Percentiles rank a stretch among this genome's conserved stretches.
Evolutionary conservation across 2,329 filamentous ascomycete species (phyloP).

Genomic region (Curvularia lunata): DNA sequence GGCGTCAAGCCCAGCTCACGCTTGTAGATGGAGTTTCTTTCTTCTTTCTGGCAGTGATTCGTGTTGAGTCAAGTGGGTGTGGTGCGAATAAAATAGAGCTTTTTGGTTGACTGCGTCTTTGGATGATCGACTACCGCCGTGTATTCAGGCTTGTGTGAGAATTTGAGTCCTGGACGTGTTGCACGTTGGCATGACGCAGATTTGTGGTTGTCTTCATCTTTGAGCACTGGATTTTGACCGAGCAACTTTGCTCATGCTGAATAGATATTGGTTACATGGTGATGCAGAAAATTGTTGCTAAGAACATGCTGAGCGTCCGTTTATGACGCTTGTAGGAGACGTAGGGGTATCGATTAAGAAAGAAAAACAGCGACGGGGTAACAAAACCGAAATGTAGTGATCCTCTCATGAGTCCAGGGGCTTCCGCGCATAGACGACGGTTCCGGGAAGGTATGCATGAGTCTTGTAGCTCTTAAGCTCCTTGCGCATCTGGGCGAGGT

Average conservation of each 20-base stretch:
- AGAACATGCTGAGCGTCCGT: neutral
- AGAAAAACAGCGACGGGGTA: neutral
- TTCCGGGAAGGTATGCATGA: slow-evolving; percentile 48
- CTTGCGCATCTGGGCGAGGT: slow-evolving; percentile 47
- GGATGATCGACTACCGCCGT: neutral
- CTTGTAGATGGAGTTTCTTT: no score
- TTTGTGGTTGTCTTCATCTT: neutral
- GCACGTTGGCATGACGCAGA: neutral
- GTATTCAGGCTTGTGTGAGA: neutral
- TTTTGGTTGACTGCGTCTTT: neutral
- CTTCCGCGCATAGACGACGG: slow-evolving; percentile 47
- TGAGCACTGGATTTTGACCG: neutral
- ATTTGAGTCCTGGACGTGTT: neutral
- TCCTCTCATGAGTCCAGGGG: slow-evolving; percentile 27
- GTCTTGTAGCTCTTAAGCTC: slow-evolving; percentile 41
- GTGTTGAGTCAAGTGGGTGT: neutral
- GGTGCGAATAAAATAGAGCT: neutral
- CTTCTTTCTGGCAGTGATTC: no score
- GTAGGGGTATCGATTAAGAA: neutral
- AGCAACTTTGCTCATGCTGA: neutral
- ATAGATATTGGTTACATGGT: neutral
- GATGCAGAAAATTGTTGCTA: neutral
- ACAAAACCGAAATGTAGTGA: neutral
- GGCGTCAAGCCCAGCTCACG: neutral
- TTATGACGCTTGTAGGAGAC: neutral